A percentile compares a stretch with the other conserved stretches of the same genome.
Evolutionary conservation across 306 rosid species (phyloP).

Genomic region (Malus asiatica): DNA sequence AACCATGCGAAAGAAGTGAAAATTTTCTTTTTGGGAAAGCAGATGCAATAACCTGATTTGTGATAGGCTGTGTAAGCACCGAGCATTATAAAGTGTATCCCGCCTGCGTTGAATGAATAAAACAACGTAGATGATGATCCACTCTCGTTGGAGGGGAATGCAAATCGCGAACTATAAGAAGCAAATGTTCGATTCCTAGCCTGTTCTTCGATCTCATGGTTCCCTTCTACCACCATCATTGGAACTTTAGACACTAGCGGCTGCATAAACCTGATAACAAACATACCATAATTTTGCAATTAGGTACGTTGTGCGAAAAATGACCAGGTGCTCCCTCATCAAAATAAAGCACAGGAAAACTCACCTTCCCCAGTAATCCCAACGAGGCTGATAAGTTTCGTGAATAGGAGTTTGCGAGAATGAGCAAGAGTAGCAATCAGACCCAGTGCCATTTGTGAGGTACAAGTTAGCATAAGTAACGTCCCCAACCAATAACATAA

Average conservation of each 20-base stretch:
- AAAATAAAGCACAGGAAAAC: background rate
- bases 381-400: conserved; percentile 93
- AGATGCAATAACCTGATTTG: conserved; percentile 43
- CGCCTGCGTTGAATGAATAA: conserved; percentile 91
- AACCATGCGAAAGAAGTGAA: background rate
- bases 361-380: conserved; percentile 98
- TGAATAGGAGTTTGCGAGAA: conserved; percentile 67
- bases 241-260: conserved; percentile 76
- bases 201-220: conserved; percentile 80
- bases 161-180: conserved; percentile 75
- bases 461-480: conserved; percentile 63
- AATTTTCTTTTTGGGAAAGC: background rate
- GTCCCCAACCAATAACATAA: conserved; percentile 71
- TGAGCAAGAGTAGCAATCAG: conserved; percentile 66
- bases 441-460: conserved; percentile 72
- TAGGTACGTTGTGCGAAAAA: background rate
- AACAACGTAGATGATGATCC: conserved; percentile 62
- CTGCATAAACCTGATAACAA: conserved; percentile 63
- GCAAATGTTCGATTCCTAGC: conserved; percentile 60
- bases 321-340: background rate
- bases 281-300: background rate
- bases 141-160: conserved; percentile 79
- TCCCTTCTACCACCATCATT: conserved; percentile 80
- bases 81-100: conserved; percentile 81
- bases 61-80: conserved; percentile 56